phyloP scores from a whole-genome alignment of 306 rosid genomes.

The Castanea crenata region DNA sequence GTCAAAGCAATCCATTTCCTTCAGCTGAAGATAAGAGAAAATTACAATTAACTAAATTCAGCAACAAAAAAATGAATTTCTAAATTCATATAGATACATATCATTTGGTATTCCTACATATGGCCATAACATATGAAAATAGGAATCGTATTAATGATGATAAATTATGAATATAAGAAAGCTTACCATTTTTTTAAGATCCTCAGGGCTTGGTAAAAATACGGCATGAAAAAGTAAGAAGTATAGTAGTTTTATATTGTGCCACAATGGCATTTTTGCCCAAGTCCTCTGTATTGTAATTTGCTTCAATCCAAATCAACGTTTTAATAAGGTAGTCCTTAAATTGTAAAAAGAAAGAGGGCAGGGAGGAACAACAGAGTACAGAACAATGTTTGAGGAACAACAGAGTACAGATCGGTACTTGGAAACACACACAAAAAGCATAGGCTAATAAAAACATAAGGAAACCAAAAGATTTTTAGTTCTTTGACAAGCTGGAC shows the following conservation, averaged over 20 bases:
- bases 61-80: background rate
- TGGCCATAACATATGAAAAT: background rate
- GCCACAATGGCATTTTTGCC: conserved; percentile 93
- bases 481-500: background rate
- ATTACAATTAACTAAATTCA: conserved; percentile 18
- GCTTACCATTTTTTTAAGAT: too few relatives aligned
- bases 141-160: background rate
- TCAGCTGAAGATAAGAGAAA: conserved; percentile 53
- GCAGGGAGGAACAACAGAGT: background rate
- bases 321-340: conserved; percentile 15
- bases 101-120: background rate
- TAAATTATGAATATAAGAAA: too few relatives aligned
- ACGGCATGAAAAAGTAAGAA: too few relatives aligned
- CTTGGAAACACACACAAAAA: too few relatives aligned
- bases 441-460: too few relatives aligned
- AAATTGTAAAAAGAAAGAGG: background rate
- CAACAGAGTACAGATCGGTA: too few relatives aligned
- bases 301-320: conserved; percentile 43
- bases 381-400: too few relatives aligned
- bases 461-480: too few relatives aligned
- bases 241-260: conserved; percentile 37
- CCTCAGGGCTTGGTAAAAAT: too few relatives aligned
- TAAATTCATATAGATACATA: background rate
- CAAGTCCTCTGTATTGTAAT: conserved; percentile 85
- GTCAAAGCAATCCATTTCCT: conserved; percentile 89